Percentiles rank a stretch among this genome's conserved stretches.
Evolutionary conservation across 139 green algal species (phyloP).

Genomic region (Closterium sp.): DNA sequence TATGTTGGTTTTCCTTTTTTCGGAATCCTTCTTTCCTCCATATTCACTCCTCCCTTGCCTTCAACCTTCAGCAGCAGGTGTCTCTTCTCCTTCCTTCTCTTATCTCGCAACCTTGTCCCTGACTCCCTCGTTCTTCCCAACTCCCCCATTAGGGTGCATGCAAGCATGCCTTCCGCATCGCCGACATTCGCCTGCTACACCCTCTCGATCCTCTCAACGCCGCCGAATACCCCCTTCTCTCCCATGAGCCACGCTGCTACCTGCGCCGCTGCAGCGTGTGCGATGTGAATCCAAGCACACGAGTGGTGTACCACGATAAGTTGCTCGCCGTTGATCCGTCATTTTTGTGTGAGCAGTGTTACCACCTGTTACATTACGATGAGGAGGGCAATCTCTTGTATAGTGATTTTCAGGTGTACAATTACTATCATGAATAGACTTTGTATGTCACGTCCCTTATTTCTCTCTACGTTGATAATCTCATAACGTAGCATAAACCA

Average conservation of each 20-base stretch:
- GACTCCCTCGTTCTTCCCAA: too few species aligned
- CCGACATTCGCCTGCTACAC: constrained; percentile 22
- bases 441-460: too few species aligned
- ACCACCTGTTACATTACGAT: constrained; percentile 32
- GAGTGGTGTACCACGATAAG: constrained; percentile 15
- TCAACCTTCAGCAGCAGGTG: not conserved
- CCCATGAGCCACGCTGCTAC: not conserved
- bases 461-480: too few species aligned
- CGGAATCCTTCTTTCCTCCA: not conserved
- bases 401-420: constrained; percentile 25
- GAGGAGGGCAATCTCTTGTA: constrained; percentile 31
- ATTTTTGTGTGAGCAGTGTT: constrained; percentile 41
- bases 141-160: constrained; percentile 22
- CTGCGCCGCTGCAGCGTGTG: constrained; percentile 30
- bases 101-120: too few species aligned
- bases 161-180: constrained; percentile 39
- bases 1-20: too few species aligned
- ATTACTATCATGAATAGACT: constrained; percentile 31
- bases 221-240: not conserved
- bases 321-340: not conserved
- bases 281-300: constrained; percentile 2
- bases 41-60: not conserved
- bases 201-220: not conserved
- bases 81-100: too few species aligned
- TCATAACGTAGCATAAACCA: too few species aligned